Conservation (phyloP, 2,329 filamentous ascomycete species). For the Ophiostoma pallidulum region DNA sequence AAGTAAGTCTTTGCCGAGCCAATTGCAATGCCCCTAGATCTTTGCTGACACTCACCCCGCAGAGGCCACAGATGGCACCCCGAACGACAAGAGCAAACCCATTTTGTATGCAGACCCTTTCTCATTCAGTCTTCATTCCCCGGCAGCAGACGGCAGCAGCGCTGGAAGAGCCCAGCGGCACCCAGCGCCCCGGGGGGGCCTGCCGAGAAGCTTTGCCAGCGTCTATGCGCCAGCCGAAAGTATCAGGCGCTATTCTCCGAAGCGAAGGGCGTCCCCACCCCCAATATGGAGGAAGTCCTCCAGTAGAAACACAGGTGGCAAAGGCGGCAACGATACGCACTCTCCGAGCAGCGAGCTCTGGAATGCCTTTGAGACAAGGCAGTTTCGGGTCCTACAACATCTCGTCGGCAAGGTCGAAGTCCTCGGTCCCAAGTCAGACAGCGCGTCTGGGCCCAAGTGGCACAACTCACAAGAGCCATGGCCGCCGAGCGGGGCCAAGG, state of each 20-base stretch:
- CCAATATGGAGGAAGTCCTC: slow-evolving; percentile 18
- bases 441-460: background rate
- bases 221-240: background rate
- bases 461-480: background rate
- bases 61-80: too few species aligned
- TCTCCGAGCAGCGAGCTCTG: too few species aligned
- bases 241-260: background rate
- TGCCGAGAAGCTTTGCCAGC: background rate
- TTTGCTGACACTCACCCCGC: too few species aligned
- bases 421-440: slow-evolving; percentile 1
- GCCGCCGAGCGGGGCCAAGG: too few species aligned
- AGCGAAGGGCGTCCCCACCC: background rate
- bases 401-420: slow-evolving; percentile 12
- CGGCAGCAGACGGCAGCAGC: background rate
- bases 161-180: background rate
- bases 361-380: slow-evolving; percentile 18
- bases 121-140: background rate
- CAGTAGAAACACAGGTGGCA: slow-evolving; percentile 12
- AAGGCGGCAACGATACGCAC: background rate
- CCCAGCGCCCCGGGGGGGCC: background rate
- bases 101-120: background rate
- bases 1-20: background rate
- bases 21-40: background rate
- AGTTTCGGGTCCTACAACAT: slow-evolving; percentile 15
- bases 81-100: background rate